phyloP scores from a whole-genome alignment of 805 yeast species.

The Candida dajiaensis region DNA sequence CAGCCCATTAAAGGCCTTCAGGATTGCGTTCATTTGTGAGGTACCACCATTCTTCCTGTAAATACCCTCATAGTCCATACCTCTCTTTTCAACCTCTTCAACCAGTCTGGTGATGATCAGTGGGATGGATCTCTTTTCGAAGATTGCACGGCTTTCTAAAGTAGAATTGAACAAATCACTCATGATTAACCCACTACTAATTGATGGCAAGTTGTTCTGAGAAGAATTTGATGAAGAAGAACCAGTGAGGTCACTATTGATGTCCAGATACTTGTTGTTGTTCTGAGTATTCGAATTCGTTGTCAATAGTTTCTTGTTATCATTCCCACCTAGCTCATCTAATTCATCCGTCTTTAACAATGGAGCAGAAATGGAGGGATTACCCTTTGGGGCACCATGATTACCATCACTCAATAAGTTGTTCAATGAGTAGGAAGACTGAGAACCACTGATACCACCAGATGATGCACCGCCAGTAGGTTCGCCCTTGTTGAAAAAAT shows the following conservation, averaged over 20 bases:
- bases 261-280: constrained; percentile 12
- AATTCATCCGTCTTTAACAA: constrained; percentile 28
- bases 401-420: constrained; percentile 8
- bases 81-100: constrained; percentile 70
- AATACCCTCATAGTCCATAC: constrained; percentile 76
- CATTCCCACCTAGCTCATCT: constrained; percentile 29
- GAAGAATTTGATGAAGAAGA: constrained; percentile 6
- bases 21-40: constrained; percentile 29
- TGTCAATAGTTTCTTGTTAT: constrained; percentile 26
- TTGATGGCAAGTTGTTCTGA: background rate
- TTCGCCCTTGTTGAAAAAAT: constrained; percentile 15
- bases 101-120: constrained; percentile 66
- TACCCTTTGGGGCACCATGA: background rate
- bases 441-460: constrained; percentile 13
- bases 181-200: constrained; percentile 7
- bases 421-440: constrained; percentile 16
- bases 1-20: constrained; percentile 26
- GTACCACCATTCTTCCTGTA: constrained; percentile 72
- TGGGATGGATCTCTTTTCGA: constrained; percentile 64
- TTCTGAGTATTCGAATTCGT: constrained; percentile 6
- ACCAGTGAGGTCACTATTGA: constrained; percentile 2
- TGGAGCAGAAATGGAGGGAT: constrained; percentile 31
- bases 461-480: constrained; percentile 4
- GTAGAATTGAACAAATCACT: constrained; percentile 35
- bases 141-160: constrained; percentile 54